These are phyloP conservation scores for Erigeron canadensis DNA, from an alignment of 129 eudicot genomes.

Conservation along the genomic window DNA sequence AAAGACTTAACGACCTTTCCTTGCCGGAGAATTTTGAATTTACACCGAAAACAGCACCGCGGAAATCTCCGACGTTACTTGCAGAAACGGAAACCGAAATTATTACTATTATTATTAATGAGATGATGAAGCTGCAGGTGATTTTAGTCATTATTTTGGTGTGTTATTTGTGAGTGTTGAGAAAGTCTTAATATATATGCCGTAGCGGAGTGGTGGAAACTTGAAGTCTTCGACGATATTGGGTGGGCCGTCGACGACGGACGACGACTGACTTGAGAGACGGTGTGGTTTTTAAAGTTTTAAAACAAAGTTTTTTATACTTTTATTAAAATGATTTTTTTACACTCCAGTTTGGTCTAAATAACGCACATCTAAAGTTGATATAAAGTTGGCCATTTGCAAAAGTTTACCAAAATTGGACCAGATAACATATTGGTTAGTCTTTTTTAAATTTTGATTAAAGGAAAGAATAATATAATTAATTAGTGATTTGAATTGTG, in stretches of 20 bases:
- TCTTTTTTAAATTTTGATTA: too few relatives aligned
- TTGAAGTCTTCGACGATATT: conserved; percentile 17
- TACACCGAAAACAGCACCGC: conserved; percentile 39
- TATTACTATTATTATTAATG: background rate
- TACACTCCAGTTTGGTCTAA: too few relatives aligned
- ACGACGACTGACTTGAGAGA: conserved; percentile 21
- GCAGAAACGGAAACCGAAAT: conserved; percentile 16
- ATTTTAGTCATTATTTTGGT: background rate
- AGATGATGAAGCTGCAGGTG: conserved; percentile 17
- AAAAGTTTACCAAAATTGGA: too few relatives aligned
- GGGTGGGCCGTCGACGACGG: background rate
- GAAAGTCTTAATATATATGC: background rate
- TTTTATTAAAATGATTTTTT: too few relatives aligned
- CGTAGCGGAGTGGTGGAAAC: conserved; percentile 13
- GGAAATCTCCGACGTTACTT: conserved; percentile 18
- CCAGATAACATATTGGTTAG: too few relatives aligned
- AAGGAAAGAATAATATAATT: too few relatives aligned
- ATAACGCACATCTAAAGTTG: too few relatives aligned
- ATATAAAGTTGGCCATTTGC: too few relatives aligned
- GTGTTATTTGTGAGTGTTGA: background rate
- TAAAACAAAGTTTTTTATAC: conserved; percentile 9
- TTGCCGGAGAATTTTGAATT: conserved; percentile 41
- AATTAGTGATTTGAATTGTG: too few relatives aligned
- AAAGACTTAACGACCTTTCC: conserved; percentile 30
- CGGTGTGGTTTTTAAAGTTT: conserved; percentile 14